Evolutionary conservation across 495 filamentous ascomycete species (phyloP), one percentile per base, ranked within the genome.

Genomic region (Talaromyces trachyspermus): DNA sequence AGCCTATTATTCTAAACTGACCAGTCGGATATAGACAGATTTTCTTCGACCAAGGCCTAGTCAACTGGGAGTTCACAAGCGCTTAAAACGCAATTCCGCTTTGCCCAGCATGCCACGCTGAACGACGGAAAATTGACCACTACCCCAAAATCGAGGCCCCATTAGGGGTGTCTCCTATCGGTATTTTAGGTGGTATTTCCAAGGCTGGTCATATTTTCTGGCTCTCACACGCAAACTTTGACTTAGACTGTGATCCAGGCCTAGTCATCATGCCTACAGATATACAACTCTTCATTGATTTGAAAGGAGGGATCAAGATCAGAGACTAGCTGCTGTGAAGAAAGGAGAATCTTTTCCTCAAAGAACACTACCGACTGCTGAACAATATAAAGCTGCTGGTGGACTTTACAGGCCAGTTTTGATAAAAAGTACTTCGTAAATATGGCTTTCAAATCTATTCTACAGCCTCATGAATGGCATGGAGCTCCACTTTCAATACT

Each of bases 11-110:
- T n/a, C n/a, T n/a, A n/a, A n/a, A n/a, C n/a, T n/a, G n/a, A n/a
- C n/a, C n/a, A n/a, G n/a, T n/a, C 75, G 14, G 75, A 12, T 71
- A 68, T 17, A 36, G 32, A 5, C 15, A n/a, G 32, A 36, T 36
- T 36, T 36, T 36, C 32, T 36, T 12, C 5, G 14, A 5, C 7
- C 9, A n/a, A 36, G 32, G 32, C 10, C 32, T 36, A 36, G 14
- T 36, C 32, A 36, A 36, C 14, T 36, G 5, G 7, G 15, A 17
- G 5, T 17, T 36, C 8, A 17, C 32, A n/a, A 5, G 7, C 4
- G 7, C 4, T 9, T 14, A 36, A 5, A 36, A 36, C 14, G 32
- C 10, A 17, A 36, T 36, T 36, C 32, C 32, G 5, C 15, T 36
- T 9, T 36, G 32, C 15, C 4, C 5, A 12, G 9, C 12, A 17